A percentile compares a stretch with the other conserved stretches of the same genome.
These are phyloP conservation scores for Hypoxylon trugodes DNA, from an alignment of 495 filamentous ascomycete species.

Conservation along the genomic window DNA sequence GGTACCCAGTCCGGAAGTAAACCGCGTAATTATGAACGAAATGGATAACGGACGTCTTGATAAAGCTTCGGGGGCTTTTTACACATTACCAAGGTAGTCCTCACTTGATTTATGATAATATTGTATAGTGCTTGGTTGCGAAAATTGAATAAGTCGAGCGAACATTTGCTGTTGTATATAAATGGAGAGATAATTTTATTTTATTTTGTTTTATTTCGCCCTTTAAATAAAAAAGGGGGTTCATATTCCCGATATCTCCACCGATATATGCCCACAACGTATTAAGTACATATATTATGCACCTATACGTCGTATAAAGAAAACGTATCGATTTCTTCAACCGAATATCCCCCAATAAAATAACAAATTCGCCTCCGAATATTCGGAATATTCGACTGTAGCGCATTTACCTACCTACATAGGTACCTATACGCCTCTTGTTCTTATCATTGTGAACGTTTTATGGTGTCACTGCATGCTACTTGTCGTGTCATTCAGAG, in stretches of 20 bases:
- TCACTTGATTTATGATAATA: not conserved
- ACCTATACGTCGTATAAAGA: not conserved
- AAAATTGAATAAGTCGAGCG: too few relatives aligned
- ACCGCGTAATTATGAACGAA: not conserved
- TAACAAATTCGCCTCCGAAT: not conserved
- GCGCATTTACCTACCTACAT: not conserved
- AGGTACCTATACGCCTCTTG: not conserved
- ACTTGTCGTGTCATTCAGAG: conserved; percentile 19
- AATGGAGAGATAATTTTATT: not conserved
- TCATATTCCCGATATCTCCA: conserved; percentile 1
- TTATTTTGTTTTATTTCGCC: too few relatives aligned
- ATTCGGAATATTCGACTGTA: not conserved
- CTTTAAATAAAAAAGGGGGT: not conserved
- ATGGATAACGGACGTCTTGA: too few relatives aligned
- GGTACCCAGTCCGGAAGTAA: conserved; percentile 13
- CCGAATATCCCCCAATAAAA: not conserved
- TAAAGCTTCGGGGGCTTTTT: too few relatives aligned
- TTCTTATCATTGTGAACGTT: conserved; percentile 17
- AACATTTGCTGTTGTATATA: not conserved
- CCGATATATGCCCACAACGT: not conserved
- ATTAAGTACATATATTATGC: not conserved
- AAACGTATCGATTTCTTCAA: too few relatives aligned
- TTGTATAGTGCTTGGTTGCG: not conserved
- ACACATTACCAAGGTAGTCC: too few relatives aligned
- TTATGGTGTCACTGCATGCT: conserved; percentile 29